Evolutionary conservation across 176 grass and related monocot species (phyloP).

Genomic region (Triticum dicoccoides): DNA sequence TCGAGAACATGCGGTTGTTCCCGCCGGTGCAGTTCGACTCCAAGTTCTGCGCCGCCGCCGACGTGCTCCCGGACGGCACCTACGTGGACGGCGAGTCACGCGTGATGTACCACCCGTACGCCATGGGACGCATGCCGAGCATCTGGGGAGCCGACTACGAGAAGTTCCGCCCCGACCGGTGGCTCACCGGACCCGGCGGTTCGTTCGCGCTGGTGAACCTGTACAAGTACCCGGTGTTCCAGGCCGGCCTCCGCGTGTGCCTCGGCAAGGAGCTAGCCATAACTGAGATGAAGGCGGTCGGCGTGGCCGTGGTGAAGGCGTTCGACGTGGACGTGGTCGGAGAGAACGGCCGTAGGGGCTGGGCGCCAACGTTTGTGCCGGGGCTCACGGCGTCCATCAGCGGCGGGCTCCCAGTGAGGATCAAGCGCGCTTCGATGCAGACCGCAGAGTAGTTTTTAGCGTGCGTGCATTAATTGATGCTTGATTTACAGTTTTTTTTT

Average conservation of each 20-base stretch:
- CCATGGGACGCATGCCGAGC: conserved; percentile 52
- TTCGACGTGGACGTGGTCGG: conserved; percentile 54
- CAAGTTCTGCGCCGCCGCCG: conserved; percentile 41
- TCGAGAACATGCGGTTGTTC: conserved; percentile 56
- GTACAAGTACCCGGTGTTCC: conserved; percentile 52
- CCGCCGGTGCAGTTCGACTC: conserved; percentile 61
- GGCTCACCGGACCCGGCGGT: conserved; percentile 17
- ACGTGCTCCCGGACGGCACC: conserved; percentile 55
- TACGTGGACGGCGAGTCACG: conserved; percentile 31
- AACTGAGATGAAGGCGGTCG: conserved; percentile 23
- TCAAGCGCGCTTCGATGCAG: background rate
- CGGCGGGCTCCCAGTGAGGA: conserved; percentile 45
- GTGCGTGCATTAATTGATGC: too few species aligned
- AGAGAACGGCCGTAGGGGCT: background rate
- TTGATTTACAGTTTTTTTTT: too few species aligned
- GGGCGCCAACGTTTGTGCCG: conserved; percentile 36
- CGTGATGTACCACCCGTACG: conserved; percentile 60
- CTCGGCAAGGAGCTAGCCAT: conserved; percentile 18
- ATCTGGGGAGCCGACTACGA: conserved; percentile 43
- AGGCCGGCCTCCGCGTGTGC: conserved; percentile 17
- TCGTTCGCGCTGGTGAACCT: conserved; percentile 21
- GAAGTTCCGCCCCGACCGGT: conserved; percentile 36
- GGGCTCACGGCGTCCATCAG: conserved; percentile 59
- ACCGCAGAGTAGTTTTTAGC: too few species aligned
- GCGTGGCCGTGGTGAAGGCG: conserved; percentile 30